A percentile compares a stretch with the other conserved stretches of the same genome.
Evolutionary conservation across 2,329 filamentous ascomycete genomes (phyloP).

Genomic region (Pseudogymnoascus sp.): DNA sequence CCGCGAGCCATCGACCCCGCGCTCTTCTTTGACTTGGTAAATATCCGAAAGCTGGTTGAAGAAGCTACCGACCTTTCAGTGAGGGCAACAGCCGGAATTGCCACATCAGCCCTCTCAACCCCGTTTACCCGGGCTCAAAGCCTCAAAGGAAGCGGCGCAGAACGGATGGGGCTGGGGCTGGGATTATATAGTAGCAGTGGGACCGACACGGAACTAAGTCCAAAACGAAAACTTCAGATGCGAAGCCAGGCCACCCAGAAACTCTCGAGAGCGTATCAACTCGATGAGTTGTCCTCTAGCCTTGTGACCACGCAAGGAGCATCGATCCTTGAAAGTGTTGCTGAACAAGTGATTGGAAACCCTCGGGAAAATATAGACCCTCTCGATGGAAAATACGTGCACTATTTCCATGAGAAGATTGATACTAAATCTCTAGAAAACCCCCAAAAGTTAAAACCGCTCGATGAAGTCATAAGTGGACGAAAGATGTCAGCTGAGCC

Average conservation of each 20-base stretch:
- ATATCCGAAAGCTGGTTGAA: constrained; percentile 72
- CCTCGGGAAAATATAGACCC: constrained; percentile 53
- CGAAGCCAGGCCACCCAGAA: constrained; percentile 73
- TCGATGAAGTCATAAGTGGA: constrained; percentile 61
- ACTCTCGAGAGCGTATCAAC: constrained; percentile 66
- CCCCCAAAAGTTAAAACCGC: constrained; percentile 57
- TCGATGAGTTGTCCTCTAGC: constrained; percentile 77
- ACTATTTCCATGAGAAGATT: constrained; percentile 89
- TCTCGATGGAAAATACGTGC: constrained; percentile 74
- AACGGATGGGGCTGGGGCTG: constrained; percentile 43
- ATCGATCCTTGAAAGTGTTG: constrained; percentile 69
- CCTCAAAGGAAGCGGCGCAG: constrained; percentile 38
- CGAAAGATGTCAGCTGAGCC: constrained; percentile 58
- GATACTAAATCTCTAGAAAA: constrained; percentile 66
- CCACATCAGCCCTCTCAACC: constrained; percentile 55
- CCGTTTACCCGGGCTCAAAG: constrained; percentile 44
- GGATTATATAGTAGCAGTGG: constrained; percentile 45
- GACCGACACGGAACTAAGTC: constrained; percentile 60
- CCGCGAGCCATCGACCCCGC: constrained; percentile 72
- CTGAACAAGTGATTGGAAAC: constrained; percentile 58
- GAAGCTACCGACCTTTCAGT: constrained; percentile 72
- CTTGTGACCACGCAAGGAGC: constrained; percentile 78
- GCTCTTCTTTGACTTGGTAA: constrained; percentile 76
- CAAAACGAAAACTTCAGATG: constrained; percentile 71
- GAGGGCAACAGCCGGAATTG: constrained; percentile 66